Conservation (phyloP, 371 early-diverging fungal species). For the Blakeslea trispora region DNA sequence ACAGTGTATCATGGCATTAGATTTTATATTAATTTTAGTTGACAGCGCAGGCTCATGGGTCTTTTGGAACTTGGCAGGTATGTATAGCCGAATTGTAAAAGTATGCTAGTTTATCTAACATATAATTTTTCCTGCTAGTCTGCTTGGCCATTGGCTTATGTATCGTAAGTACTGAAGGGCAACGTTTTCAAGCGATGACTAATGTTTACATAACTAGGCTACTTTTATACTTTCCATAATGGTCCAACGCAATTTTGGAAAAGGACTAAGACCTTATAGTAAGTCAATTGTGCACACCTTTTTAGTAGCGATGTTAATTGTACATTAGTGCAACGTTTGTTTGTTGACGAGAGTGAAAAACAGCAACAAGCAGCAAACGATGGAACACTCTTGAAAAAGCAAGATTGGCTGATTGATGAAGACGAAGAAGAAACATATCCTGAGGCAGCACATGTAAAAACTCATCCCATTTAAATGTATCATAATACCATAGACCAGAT, state of each 20-base stretch:
- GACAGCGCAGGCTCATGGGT: conserved; percentile 48
- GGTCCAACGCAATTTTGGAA: conserved; percentile 44
- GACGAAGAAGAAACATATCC: neutral
- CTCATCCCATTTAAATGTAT: neutral
- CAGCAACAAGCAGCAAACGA: neutral
- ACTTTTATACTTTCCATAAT: conserved; percentile 36
- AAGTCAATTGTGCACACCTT: conserved; percentile 12
- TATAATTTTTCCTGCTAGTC: conserved; percentile 23
- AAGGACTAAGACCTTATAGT: conserved; percentile 51
- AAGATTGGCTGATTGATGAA: neutral
- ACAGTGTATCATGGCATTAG: conserved; percentile 37
- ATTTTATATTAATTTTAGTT: conserved; percentile 43
- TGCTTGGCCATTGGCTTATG: conserved; percentile 46
- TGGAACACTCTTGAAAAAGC: neutral
- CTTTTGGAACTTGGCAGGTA: conserved; percentile 56
- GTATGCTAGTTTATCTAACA: neutral
- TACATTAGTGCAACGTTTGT: neutral
- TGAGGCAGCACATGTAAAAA: neutral
- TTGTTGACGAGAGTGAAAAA: neutral
- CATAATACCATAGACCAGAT: too few species aligned
- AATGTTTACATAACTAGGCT: conserved; percentile 14
- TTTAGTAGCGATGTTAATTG: neutral
- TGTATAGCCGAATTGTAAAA: neutral
- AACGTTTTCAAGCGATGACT: neutral
- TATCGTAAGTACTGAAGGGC: conserved; percentile 41